Evolutionary conservation across 108 stramenopile species (phyloP), one percentile per base, ranked within the genome.

Genomic region (Craspedostauros australis): DNA sequence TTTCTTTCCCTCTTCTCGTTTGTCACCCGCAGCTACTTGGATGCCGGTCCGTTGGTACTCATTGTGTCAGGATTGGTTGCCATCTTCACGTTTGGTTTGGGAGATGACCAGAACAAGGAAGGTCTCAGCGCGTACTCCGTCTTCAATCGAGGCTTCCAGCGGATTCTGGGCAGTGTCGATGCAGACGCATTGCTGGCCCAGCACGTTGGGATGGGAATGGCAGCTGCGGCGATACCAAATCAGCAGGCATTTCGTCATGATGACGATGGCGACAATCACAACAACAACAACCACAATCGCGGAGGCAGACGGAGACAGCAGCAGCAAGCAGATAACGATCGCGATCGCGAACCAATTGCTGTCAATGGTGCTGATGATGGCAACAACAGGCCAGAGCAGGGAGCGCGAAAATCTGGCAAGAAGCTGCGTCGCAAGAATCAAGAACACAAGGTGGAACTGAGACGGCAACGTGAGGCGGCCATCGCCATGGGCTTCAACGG

Each of bases 61-160:
- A 82, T 91, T 19, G 6, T 68, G 2, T 87, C 83, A 2, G 61
- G 60, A 0, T 33, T 85, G 12, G 28, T 50, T 15, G 22, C 66
- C 4, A 77, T 91, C 42, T 86, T 85, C 62, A 85, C 89, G 0
- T 52, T 84, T 34, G 88, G 88, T 14, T 49, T 87, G 54, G 72
- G 80, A n/a, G 84, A 86, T 19, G 71, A 64, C 7, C 71, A 79
- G 1, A 36, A 25, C 0, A 42, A 52, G n/a, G 72, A 70, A n/a
- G 47, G 77, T 36, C 39, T 86, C 8, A 78, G 74, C 14, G 89
- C 89, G 2, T 91, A 91, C 39, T 56, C 72, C 25, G 89, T 87
- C 1, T 91, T 91, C 50, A 91, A 91, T 76, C 66, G 81, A 8
- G 85, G 89, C 3, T 74, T 84, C 62, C 66, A 70, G 50, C 67